These are phyloP conservation scores for Verticillium nubilum DNA, from an alignment of 2,329 filamentous ascomycete genomes.

Conservation along the genomic window DNA sequence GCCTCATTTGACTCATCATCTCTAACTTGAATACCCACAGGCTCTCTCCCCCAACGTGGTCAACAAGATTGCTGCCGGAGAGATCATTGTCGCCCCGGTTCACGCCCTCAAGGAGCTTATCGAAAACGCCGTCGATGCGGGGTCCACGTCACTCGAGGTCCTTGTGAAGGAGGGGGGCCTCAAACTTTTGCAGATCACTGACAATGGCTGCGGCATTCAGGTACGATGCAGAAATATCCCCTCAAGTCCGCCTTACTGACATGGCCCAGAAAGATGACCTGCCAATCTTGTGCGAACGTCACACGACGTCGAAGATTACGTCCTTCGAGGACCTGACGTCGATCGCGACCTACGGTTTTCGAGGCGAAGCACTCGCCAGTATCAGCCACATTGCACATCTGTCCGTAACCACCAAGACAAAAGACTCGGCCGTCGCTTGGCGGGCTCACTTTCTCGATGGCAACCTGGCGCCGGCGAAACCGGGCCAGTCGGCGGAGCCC, in stretches of 20 bases:
- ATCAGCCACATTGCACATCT: constrained; percentile 98
- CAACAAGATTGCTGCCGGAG: constrained; percentile 96
- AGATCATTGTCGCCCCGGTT: constrained; percentile 96
- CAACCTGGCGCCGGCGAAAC: constrained; percentile 74
- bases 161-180: constrained; percentile 91
- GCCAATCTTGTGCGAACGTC: constrained; percentile 86
- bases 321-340: constrained; percentile 85
- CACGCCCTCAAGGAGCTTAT: constrained; percentile 95
- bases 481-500: constrained; percentile 79
- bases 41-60: constrained; percentile 88
- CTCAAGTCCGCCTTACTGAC: constrained; percentile 13
- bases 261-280: constrained; percentile 74
- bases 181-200: constrained; percentile 92
- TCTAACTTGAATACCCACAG: constrained; percentile 34
- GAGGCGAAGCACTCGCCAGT: constrained; percentile 91
- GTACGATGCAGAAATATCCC: constrained; percentile 40
- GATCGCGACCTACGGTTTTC: constrained; percentile 96
- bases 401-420: constrained; percentile 89
- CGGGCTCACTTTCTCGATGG: constrained; percentile 83
- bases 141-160: constrained; percentile 84
- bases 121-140: constrained; percentile 97
- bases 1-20: not conserved
- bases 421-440: constrained; percentile 83
- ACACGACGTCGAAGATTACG: constrained; percentile 94
- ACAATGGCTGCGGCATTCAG: constrained; percentile 94